phyloP scores from a whole-genome alignment of 1,139 yeast species.

The Yamadazyma pseudoaaseri region DNA sequence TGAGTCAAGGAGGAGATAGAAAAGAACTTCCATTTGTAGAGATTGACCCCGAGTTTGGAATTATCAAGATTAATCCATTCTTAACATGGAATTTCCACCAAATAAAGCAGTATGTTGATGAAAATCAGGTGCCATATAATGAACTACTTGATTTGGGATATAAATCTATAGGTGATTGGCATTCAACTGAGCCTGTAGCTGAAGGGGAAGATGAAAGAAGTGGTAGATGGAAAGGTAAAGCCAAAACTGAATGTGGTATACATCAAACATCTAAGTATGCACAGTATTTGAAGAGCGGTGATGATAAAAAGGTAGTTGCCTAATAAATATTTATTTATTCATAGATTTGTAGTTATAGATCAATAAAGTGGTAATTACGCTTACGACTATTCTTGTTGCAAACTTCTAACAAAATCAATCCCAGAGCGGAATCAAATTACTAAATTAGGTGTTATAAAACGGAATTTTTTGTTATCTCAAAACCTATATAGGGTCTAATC shows the following conservation, averaged over 20 bases:
- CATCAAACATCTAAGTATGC: conserved; percentile 78
- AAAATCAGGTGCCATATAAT: conserved; percentile 78
- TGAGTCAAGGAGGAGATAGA: conserved; percentile 87
- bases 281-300: conserved; percentile 38
- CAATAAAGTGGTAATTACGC: too few species aligned
- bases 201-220: conserved; percentile 95
- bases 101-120: conserved; percentile 68
- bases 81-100: conserved; percentile 78
- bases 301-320: background rate
- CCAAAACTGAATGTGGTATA: conserved; percentile 95
- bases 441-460: background rate
- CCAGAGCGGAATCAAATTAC: too few species aligned
- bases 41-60: conserved; percentile 63
- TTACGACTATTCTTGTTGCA: too few species aligned
- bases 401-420: too few species aligned
- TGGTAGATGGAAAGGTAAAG: conserved; percentile 94
- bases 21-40: conserved; percentile 74
- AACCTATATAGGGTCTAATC: too few species aligned
- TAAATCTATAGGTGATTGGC: conserved; percentile 94
- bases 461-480: conserved; percentile 1
- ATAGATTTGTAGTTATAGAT: too few species aligned
- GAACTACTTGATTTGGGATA: conserved; percentile 82
- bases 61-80: conserved; percentile 85
- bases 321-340: background rate
- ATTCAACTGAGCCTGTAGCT: conserved; percentile 83